Conservation (phyloP, 306 rosid genomes). For the Chamaecrista fasciculata region DNA sequence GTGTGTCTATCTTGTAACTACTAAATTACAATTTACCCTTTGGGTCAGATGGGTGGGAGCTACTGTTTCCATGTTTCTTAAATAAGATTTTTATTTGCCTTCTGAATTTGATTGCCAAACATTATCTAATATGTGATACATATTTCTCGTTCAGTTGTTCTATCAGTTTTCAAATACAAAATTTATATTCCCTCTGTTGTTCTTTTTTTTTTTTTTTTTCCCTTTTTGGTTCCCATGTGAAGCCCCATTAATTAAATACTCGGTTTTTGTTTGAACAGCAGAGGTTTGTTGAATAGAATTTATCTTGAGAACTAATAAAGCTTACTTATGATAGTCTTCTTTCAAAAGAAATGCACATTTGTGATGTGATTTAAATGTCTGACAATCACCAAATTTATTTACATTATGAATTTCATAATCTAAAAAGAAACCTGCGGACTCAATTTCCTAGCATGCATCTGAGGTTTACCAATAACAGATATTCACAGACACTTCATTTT, state of each 20-base stretch:
- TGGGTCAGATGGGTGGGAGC: neutral
- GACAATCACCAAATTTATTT: neutral
- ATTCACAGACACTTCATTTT: slow-evolving; percentile 2
- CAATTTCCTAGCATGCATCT: neutral
- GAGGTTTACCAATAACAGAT: neutral
- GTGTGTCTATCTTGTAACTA: neutral
- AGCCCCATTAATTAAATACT: neutral
- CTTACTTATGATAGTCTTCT: neutral
- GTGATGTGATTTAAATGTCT: neutral
- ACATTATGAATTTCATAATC: neutral
- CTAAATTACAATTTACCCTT: neutral
- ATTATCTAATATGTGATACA: neutral
- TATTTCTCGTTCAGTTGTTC: too few species aligned
- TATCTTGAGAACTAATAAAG: neutral
- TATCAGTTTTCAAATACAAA: neutral
- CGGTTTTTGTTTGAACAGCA: neutral
- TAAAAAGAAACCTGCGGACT: neutral
- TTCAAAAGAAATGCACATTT: neutral
- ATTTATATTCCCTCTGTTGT: neutral
- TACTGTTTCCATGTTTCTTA: neutral
- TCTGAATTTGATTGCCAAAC: neutral
- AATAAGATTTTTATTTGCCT: neutral
- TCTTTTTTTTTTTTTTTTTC: neutral
- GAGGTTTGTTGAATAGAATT: neutral
- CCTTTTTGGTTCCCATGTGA: neutral